Evolutionary conservation across 345 rosid species (phyloP).

Genomic region (Gossypium rotundifolium): DNA sequence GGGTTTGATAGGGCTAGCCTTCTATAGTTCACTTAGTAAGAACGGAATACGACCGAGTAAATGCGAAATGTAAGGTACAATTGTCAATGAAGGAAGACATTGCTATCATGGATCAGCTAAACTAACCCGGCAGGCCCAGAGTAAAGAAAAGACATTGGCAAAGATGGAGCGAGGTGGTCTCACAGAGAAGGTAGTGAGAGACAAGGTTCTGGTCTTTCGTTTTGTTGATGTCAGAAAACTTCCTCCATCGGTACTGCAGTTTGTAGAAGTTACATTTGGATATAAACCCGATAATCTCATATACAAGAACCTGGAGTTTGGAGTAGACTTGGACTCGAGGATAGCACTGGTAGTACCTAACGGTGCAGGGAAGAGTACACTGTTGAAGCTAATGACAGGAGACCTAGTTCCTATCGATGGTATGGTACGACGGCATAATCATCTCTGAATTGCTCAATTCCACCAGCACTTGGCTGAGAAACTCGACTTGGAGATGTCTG

Average conservation of each 20-base stretch:
- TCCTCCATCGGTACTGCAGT: slow-evolving; percentile 96
- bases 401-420: slow-evolving; percentile 82
- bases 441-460: slow-evolving; percentile 83
- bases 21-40: background rate
- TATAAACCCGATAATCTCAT: slow-evolving; percentile 78
- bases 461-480: slow-evolving; percentile 97
- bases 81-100: slow-evolving; percentile 88
- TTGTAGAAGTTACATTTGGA: slow-evolving; percentile 87
- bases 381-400: slow-evolving; percentile 97
- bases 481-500: slow-evolving; percentile 77
- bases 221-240: slow-evolving; percentile 94
- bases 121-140: slow-evolving; percentile 97
- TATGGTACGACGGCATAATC: slow-evolving; percentile 96
- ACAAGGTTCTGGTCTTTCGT: slow-evolving; percentile 75
- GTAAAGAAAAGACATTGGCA: slow-evolving; percentile 96
- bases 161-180: slow-evolving; percentile 99
- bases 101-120: slow-evolving; percentile 99
- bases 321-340: slow-evolving; percentile 93
- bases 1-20: background rate
- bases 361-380: slow-evolving; percentile 96
- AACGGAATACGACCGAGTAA: background rate
- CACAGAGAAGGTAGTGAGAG: slow-evolving; percentile 71
- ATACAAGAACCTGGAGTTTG: slow-evolving; percentile 84
- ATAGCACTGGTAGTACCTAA: slow-evolving; percentile 92
- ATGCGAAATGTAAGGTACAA: background rate